Evolutionary conservation across 2,329 filamentous ascomycete species (phyloP).

Genomic region (Aaosphaeria arxii): DNA sequence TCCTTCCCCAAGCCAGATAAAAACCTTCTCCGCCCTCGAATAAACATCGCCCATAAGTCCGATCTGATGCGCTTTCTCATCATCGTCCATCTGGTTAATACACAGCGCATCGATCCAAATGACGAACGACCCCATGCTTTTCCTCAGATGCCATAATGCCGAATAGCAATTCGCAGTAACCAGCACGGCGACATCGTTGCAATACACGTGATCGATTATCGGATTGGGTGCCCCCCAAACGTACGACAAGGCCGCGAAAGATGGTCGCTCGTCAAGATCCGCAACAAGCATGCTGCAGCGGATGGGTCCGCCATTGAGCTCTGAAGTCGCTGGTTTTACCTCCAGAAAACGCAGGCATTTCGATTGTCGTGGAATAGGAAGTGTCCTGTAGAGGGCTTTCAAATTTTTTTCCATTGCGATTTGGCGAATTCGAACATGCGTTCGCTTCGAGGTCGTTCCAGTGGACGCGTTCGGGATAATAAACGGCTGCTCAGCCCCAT

Average conservation of each 20-base stretch:
- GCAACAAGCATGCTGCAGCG: not conserved
- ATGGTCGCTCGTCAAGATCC: not conserved
- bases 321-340: not conserved
- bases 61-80: slow-evolving; percentile 16
- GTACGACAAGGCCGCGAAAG: not conserved
- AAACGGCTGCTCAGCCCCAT: too few species aligned
- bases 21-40: slow-evolving; percentile 8
- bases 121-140: not conserved
- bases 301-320: not conserved
- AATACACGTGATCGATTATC: not conserved
- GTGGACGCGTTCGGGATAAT: too few species aligned
- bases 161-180: not conserved
- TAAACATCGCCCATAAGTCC: slow-evolving; percentile 19
- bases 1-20: slow-evolving; percentile 21
- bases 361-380: too few species aligned
- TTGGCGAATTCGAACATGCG: too few species aligned
- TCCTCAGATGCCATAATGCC: not conserved
- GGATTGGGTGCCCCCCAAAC: not conserved
- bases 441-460: too few species aligned
- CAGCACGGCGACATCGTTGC: not conserved
- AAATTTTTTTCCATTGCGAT: too few species aligned
- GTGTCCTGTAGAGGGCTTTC: too few species aligned
- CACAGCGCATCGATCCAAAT: slow-evolving; percentile 29
- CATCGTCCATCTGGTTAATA: slow-evolving; percentile 21
- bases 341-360: too few species aligned